Evolutionary conservation across 257 asterid genomes (phyloP).

Genomic region (Ehretia macrophylla): DNA sequence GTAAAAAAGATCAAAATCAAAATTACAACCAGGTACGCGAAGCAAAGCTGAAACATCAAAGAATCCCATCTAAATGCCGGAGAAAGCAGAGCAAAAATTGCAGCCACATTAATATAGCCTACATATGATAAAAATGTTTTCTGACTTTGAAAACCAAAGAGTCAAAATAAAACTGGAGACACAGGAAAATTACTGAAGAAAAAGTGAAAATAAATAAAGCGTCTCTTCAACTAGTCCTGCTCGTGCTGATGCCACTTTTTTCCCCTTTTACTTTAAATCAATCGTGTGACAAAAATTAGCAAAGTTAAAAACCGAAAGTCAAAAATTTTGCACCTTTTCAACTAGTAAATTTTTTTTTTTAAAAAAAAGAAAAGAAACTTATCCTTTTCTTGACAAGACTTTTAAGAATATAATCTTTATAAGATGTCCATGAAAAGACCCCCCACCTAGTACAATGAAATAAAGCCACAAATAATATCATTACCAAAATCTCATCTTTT

Average conservation of each 20-base stretch:
- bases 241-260: too few species aligned
- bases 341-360: too few species aligned
- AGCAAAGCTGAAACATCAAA: conserved; percentile 3
- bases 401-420: neutral
- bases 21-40: too few species aligned
- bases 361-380: conserved; percentile 3
- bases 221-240: too few species aligned
- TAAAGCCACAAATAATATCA: conserved; percentile 11
- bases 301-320: conserved; percentile 4
- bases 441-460: conserved; percentile 4
- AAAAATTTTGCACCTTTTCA: neutral
- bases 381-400: conserved; percentile 27
- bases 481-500: conserved; percentile 8
- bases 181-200: too few species aligned
- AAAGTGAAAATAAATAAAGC: too few species aligned
- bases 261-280: too few species aligned
- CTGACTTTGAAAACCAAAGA: neutral
- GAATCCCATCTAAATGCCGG: neutral
- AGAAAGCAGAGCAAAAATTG: neutral
- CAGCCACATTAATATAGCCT: neutral
- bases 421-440: conserved; percentile 18
- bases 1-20: neutral
- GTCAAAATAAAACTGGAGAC: too few species aligned
- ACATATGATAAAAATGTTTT: neutral
- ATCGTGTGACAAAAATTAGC: too few species aligned